phyloP scores from a whole-genome alignment of 1,284 basidiomycete genomes.

The Mrakiaceae sp. region DNA sequence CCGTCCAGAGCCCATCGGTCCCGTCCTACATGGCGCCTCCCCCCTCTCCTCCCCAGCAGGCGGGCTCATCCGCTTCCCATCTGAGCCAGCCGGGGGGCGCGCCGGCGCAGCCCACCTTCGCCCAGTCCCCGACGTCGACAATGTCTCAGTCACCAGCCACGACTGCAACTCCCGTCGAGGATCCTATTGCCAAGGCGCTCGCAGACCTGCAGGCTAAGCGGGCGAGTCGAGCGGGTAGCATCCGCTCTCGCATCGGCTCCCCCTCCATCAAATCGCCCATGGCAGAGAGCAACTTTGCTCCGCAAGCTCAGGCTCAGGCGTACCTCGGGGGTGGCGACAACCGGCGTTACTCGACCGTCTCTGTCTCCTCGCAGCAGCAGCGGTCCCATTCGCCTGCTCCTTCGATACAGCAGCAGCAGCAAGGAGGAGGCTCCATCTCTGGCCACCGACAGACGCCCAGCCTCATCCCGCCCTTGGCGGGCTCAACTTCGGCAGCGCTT shows the following conservation, averaged over 20 bases:
- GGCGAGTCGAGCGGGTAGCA: slow-evolving; percentile 8
- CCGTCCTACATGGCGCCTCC: no score
- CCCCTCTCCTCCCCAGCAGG: no score
- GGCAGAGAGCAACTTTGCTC: no score
- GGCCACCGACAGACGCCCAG: slow-evolving; percentile 25
- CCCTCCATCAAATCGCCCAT: neutral
- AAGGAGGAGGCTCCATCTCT: neutral
- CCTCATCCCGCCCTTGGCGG: slow-evolving; percentile 33
- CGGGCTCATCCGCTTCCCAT: no score
- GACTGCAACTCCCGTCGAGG: slow-evolving; percentile 31
- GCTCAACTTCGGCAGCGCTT: slow-evolving; percentile 35
- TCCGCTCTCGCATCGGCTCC: neutral
- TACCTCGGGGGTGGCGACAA: no score
- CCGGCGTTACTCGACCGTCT: no score
- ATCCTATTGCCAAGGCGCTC: slow-evolving; percentile 65
- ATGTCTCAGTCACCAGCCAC: no score
- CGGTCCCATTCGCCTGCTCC: neutral
- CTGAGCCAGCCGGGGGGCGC: neutral
- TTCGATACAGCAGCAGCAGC: slow-evolving; percentile 8
- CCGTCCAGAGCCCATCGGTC: no score
- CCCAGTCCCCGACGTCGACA: neutral
- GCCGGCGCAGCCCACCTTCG: neutral
- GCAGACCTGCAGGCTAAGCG: slow-evolving; percentile 38
- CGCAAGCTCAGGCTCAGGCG: no score
- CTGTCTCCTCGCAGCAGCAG: slow-evolving; percentile 26